These are phyloP conservation scores for Lablab purpureus DNA, from an alignment of 306 rosid species.

Conservation along the genomic window DNA sequence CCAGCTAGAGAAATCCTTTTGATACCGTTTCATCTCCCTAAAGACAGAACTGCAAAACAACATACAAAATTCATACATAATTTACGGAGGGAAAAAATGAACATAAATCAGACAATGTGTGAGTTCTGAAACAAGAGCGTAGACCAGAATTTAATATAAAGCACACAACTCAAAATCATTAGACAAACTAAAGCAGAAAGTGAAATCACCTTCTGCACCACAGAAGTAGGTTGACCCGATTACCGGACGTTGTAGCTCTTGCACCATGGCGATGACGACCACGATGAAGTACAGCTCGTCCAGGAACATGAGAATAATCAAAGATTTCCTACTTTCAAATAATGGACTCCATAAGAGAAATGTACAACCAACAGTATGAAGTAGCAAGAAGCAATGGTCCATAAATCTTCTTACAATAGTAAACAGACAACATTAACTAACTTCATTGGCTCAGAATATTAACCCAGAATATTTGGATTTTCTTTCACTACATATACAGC, in stretches of 20 bases:
- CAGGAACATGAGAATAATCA: conserved; percentile 62
- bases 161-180: neutral
- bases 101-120: conserved; percentile 15
- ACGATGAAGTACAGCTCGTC: conserved; percentile 70
- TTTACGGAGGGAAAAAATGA: neutral
- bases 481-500: conserved; percentile 19
- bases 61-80: conserved; percentile 35
- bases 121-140: conserved; percentile 5
- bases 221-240: conserved; percentile 62
- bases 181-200: conserved; percentile 24
- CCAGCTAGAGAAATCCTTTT: conserved; percentile 65
- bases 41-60: conserved; percentile 61
- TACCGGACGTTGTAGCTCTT: conserved; percentile 64
- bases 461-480: conserved; percentile 29
- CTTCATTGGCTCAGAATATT: conserved; percentile 34
- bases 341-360: conserved; percentile 54
- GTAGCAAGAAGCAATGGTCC: conserved; percentile 46
- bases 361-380: conserved; percentile 51
- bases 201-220: conserved; percentile 69
- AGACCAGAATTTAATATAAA: neutral
- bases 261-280: conserved; percentile 79
- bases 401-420: conserved; percentile 41
- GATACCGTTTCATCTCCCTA: conserved; percentile 66
- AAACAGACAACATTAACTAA: conserved; percentile 32
- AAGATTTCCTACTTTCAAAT: conserved; percentile 65